Evolutionary conservation across 106 monocot species (phyloP).

Genomic region (Xerophyta viscosa): DNA sequence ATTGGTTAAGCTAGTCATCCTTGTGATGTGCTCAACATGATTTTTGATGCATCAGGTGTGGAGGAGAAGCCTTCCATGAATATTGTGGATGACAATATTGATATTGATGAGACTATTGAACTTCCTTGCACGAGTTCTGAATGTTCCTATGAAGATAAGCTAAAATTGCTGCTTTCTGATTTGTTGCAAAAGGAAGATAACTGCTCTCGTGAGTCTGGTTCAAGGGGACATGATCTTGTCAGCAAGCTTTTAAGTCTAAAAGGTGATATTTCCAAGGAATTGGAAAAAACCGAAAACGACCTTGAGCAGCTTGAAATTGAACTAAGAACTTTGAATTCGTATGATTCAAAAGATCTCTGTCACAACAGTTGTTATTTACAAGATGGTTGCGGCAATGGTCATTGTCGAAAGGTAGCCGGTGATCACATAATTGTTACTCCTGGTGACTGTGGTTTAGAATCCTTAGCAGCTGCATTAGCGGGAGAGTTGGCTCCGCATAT

Average conservation of each 20-base stretch:
- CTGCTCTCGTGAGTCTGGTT: constrained; percentile 59
- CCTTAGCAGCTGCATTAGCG: background rate
- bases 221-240: constrained; percentile 16
- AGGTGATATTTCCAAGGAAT: constrained; percentile 43
- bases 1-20: too few relatives aligned
- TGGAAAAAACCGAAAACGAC: constrained; percentile 84
- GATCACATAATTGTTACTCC: background rate
- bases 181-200: constrained; percentile 55
- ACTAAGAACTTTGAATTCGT: constrained; percentile 38
- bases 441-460: background rate
- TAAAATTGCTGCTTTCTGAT: constrained; percentile 40
- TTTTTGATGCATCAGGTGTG: constrained; percentile 20
- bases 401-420: constrained; percentile 1
- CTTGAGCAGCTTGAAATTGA: constrained; percentile 78
- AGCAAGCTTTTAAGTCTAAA: constrained; percentile 56
- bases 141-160: constrained; percentile 14
- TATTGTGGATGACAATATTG: constrained; percentile 24
- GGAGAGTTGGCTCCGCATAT: background rate
- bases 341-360: constrained; percentile 1
- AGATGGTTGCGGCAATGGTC: background rate
- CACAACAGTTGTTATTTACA: background rate
- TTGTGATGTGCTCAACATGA: background rate
- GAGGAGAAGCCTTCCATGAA: constrained; percentile 34
- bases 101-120: constrained; percentile 5
- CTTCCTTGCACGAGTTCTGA: constrained; percentile 7